Conservation (phyloP, 768 basidiomycete species). For the Mycena pura region DNA sequence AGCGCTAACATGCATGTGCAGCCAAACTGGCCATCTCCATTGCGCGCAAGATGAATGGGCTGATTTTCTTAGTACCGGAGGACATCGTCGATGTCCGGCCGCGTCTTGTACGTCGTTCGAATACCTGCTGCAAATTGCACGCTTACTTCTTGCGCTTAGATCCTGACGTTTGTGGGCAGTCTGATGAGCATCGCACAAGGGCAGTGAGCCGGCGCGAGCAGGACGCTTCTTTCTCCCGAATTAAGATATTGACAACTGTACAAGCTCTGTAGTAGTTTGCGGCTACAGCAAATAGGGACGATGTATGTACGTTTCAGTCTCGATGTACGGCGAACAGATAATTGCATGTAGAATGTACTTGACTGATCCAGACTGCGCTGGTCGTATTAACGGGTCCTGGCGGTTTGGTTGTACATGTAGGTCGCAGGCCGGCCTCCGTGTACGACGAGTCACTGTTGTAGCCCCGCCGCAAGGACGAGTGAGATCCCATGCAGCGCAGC, state of each 20-base stretch:
- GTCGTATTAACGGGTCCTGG: too few relatives aligned
- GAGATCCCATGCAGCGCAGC: too few relatives aligned
- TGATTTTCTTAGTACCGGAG: conserved; percentile 97
- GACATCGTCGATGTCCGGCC: conserved; percentile 96
- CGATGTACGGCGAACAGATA: not conserved
- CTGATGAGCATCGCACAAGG: conserved; percentile 76
- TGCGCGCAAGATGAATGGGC: conserved; percentile 95
- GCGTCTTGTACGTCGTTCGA: conserved; percentile 69
- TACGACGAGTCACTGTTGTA: too few relatives aligned
- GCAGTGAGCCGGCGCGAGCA: conserved; percentile 1
- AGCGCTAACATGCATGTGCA: conserved; percentile 37
- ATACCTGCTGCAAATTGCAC: not conserved
- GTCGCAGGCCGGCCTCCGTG: too few relatives aligned
- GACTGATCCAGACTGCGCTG: too few relatives aligned
- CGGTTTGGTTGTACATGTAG: too few relatives aligned
- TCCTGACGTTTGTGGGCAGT: conserved; percentile 94
- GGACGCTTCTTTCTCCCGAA: not conserved
- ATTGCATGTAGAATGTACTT: too few relatives aligned
- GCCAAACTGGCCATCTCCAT: conserved; percentile 98
- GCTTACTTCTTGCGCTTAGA: conserved; percentile 52
- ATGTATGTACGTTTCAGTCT: not conserved
- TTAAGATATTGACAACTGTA: conserved; percentile 8
- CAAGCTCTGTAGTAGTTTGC: conserved; percentile 1
- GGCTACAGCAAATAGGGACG: conserved; percentile 8
- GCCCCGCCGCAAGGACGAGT: too few relatives aligned